Evolutionary conservation across 495 filamentous ascomycete species (phyloP), one percentile per base, ranked within the genome.

Genomic region (Daldinia grandis): DNA sequence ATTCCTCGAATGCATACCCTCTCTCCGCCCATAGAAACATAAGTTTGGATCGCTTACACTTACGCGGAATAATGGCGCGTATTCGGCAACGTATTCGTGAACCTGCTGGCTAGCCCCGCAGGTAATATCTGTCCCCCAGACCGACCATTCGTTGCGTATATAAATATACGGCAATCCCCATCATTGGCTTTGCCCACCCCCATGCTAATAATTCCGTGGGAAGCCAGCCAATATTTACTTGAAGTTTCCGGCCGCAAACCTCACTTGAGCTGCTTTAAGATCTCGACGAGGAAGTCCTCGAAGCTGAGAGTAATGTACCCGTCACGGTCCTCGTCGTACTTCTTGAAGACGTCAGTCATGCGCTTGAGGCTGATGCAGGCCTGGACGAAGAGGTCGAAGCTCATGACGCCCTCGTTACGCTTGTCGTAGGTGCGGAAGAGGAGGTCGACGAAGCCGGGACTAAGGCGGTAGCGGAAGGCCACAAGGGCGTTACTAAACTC

Each of bases 281-380:
- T 85, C 74, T 85, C 91, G 17, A 88, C 91, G 77, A 93, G 83
- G 76, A 92, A 92, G 67, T 92, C 89, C 80, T 93, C 91, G 76
- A 94, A 94, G 74, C 90, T 92, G 58, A 94, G 77, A 6, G 91
- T 93, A 59, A 94, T 93, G 75, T 90, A 96, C 33, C 95, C 95
- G 81, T 98, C 95, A 31, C 95, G 88, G 80, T 99, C 95, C 65
- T 97, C 92, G 69, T 99, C 95, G 80, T 98, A 99, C 77, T 92
- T 93, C 88, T 99, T 99, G 79, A 99, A 99, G 19, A 98, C 95
- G 79, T 99, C 95, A 68, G 95, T 99, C 95, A 99, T 98, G 65
- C 96, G 86, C 87, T 97, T 96, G 72, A 99, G 83, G 76, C 88
- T 91, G 75, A 99, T 99, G 78, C 95, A 98, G 30, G 93, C 93